Evolutionary conservation across 352 stramenopile genomes (phyloP).

Genomic region (Pythium dissotocum): DNA sequence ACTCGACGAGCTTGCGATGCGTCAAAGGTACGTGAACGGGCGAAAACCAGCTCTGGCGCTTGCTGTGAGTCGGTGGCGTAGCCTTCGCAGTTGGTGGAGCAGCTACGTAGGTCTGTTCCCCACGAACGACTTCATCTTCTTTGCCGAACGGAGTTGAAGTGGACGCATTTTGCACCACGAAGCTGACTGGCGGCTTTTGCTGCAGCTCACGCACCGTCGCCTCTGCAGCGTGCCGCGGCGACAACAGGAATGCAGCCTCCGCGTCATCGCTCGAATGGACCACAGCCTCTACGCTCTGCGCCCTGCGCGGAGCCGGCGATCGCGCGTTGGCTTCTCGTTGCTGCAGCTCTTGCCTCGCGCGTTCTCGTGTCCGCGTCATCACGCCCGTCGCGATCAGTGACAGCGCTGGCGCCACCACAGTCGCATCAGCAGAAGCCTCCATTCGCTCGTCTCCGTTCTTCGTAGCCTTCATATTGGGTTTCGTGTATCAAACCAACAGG

Average conservation of each 20-base stretch:
- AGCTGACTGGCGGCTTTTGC: conserved; percentile 38
- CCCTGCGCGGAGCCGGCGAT: not conserved
- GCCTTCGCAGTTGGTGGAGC: not conserved
- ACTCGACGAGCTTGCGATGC: conserved; percentile 64
- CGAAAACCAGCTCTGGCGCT: conserved; percentile 58
- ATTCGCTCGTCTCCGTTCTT: conserved; percentile 4
- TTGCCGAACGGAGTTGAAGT: conserved; percentile 13
- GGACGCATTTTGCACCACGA: conserved; percentile 39
- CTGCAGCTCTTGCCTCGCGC: conserved; percentile 14
- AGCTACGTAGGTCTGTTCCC: not conserved
- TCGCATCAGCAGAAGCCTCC: not conserved
- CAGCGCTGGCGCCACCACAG: not conserved
- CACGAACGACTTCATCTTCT: conserved; percentile 17
- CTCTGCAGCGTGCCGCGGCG: conserved; percentile 36
- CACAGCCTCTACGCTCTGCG: not conserved
- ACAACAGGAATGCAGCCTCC: conserved; percentile 32
- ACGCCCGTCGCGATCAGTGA: conserved; percentile 22
- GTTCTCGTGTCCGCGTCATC: conserved; percentile 21
- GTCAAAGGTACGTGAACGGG: conserved; percentile 56
- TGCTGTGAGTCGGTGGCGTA: not conserved
- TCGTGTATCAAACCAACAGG: not conserved
- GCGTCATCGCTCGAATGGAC: not conserved
- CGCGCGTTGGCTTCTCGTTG: conserved; percentile 2
- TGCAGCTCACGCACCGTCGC: conserved; percentile 36
- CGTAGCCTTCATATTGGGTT: conserved; percentile 1